Evolutionary conservation across 176 grass and related monocot genomes (phyloP), one percentile per base, ranked within the genome.

Genomic region (Carex pumila): DNA sequence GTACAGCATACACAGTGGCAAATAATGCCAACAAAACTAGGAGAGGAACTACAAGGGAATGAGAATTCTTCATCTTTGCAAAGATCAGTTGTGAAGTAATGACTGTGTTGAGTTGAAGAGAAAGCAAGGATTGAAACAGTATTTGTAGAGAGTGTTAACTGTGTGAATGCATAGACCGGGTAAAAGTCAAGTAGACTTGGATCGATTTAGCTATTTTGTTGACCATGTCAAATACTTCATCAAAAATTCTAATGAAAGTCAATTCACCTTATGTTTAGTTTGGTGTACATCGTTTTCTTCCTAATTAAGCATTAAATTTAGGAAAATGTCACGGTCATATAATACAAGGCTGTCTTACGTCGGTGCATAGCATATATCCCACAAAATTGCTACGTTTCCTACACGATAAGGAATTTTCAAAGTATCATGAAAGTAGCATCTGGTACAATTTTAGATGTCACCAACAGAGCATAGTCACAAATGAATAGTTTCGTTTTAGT

Each of bases 1-100:
- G 80, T 12, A 97, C 87, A 0, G 87, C 92, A 10, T 39, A 39
- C 37, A 5, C 5, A 5, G 37, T 39, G 37, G 37, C 37, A 39
- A 39, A 39, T 39, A 39, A 5, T 37, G 70, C 50, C 1, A 85
- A 61, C 19, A 75, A 11, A 36, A 63, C 71, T 15, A 93, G 6
- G 69, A 91, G 36, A 41, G 65, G 65, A 30, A 79, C 63, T 0
- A 82, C 41, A 17, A 37, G 18, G 49, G 53, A 75, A 41, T 1
- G 3, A 22, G n/a, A 73, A 50, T 50, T 80, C 7, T 60, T 58
- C 54, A 80, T 80, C 7, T 56, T 80, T 80, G 25, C 41, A 3
- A 9, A 39, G 37, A 61, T 32, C 30, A 36, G 29, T 79, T 59
- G 69, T 47, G 36, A 59, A n/a, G 6, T 17, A 47, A 10, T 21